Percentiles rank a stretch among this genome's conserved stretches.
These are phyloP conservation scores for Aspergillus sp. DNA, from an alignment of 2,329 filamentous ascomycete genomes.

Conservation along the genomic window DNA sequence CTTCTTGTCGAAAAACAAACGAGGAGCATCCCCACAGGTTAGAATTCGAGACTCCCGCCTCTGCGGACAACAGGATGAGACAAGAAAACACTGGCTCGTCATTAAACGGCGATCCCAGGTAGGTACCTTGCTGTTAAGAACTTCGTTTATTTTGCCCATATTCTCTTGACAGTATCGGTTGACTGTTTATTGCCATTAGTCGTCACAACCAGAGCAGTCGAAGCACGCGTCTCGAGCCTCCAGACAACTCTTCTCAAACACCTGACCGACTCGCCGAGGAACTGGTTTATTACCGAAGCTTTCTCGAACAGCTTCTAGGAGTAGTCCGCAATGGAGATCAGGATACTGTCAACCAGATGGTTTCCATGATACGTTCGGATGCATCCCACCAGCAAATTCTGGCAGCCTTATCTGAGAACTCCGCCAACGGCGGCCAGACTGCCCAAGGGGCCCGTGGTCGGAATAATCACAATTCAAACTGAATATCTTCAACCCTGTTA, in stretches of 20 bases:
- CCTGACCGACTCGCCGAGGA: slow-evolving; percentile 12
- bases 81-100: not conserved
- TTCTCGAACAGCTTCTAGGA: slow-evolving; percentile 29
- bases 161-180: not conserved
- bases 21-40: not conserved
- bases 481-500: not conserved
- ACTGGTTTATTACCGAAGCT: slow-evolving; percentile 27
- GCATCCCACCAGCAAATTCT: slow-evolving; percentile 32
- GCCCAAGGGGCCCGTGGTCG: not conserved
- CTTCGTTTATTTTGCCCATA: not conserved
- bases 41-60: not conserved
- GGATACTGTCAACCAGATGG: slow-evolving; percentile 25
- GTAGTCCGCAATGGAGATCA: slow-evolving; percentile 28
- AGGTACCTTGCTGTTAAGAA: not conserved
- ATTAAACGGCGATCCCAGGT: not conserved
- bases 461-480: slow-evolving; percentile 3
- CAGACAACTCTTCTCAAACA: not conserved
- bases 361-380: slow-evolving; percentile 32
- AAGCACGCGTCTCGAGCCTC: slow-evolving; percentile 5
- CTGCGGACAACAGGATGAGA: not conserved
- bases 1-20: not conserved
- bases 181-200: slow-evolving; percentile 10
- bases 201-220: slow-evolving; percentile 7
- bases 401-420: slow-evolving; percentile 19
- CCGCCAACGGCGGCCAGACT: not conserved